Conservation (phyloP, 768 basidiomycete genomes). For the Boletus tylopilopsis region DNA sequence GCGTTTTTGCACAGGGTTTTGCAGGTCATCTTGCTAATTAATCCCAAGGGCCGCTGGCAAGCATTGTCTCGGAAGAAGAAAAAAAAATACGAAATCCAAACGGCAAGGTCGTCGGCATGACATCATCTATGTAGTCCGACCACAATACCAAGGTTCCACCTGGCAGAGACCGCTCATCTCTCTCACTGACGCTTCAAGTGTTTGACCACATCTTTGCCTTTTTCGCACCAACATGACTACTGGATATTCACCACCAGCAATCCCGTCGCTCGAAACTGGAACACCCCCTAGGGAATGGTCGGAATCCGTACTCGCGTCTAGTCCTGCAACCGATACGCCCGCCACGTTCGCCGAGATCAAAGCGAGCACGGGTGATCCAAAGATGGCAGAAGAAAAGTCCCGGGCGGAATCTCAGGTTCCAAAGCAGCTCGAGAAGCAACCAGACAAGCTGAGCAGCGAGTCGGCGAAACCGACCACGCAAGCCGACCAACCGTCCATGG, state of each 20-base stretch:
- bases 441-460: no score
- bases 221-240: conserved; percentile 9
- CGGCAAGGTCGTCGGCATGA: conserved; percentile 24
- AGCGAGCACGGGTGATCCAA: background rate
- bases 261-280: conserved; percentile 16
- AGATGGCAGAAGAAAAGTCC: background rate
- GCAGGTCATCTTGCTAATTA: no score
- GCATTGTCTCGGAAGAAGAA: background rate
- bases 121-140: conserved; percentile 20
- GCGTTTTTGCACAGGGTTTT: no score
- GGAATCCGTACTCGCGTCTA: conserved; percentile 16
- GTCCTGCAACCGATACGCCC: conserved; percentile 1
- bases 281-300: conserved; percentile 18
- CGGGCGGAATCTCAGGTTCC: background rate
- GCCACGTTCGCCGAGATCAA: background rate
- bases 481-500: no score
- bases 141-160: background rate
- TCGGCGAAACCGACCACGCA: no score
- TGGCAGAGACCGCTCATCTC: conserved; percentile 1
- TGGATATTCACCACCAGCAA: conserved; percentile 9
- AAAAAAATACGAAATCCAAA: background rate
- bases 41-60: no score
- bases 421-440: conserved; percentile 1
- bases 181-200: background rate
- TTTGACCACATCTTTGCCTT: background rate